Conservation (phyloP, 495 filamentous ascomycete species). For the Melanomma pulvis-pyrius region DNA sequence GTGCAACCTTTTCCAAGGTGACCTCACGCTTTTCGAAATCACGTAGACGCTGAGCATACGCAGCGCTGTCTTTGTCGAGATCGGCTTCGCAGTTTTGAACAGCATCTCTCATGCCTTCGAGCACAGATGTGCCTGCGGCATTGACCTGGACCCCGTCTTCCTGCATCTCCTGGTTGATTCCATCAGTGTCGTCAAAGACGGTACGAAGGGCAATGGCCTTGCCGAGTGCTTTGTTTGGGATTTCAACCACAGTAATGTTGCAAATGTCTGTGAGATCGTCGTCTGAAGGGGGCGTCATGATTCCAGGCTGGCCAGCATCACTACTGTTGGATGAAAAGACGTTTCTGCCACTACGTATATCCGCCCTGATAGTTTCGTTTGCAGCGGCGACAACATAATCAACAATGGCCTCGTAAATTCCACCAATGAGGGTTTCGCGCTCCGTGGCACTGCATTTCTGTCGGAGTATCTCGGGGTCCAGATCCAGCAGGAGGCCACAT, state of each 20-base stretch:
- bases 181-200: constrained; percentile 87
- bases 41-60: constrained; percentile 71
- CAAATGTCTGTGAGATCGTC: constrained; percentile 80
- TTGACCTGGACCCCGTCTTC: constrained; percentile 80
- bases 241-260: constrained; percentile 83
- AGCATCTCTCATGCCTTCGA: constrained; percentile 81
- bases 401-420: constrained; percentile 90
- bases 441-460: constrained; percentile 81
- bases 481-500: constrained; percentile 78
- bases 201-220: constrained; percentile 84
- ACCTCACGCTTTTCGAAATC: constrained; percentile 79
- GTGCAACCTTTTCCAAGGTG: constrained; percentile 81
- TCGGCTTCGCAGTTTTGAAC: constrained; percentile 78
- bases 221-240: constrained; percentile 76
- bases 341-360: constrained; percentile 64
- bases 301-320: constrained; percentile 53
- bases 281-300: constrained; percentile 61
- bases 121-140: constrained; percentile 71
- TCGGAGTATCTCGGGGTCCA: constrained; percentile 83
- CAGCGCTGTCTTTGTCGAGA: constrained; percentile 71
- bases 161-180: constrained; percentile 97
- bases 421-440: constrained; percentile 76
- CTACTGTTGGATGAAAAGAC: constrained; percentile 67
- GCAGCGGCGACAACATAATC: constrained; percentile 91
- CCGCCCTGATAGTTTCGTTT: constrained; percentile 81